Conservation (phyloP, 805 yeast genomes). For the Nematodospora valgi region DNA sequence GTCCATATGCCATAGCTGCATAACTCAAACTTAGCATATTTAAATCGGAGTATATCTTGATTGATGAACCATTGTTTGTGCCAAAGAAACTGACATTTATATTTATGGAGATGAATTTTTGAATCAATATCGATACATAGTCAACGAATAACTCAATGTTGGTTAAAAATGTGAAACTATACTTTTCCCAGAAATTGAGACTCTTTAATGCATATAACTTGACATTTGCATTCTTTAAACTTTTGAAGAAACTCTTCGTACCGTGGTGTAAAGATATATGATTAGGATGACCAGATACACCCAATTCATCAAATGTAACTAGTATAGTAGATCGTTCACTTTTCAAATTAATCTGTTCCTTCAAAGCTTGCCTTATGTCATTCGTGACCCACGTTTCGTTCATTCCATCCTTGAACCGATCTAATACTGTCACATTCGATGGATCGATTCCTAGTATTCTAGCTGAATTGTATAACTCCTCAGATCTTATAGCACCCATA, state of each 20-base stretch:
- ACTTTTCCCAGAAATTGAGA: conserved; percentile 44
- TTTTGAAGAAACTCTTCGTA: conserved; percentile 30
- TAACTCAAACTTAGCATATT: conserved; percentile 42
- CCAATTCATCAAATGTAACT: conserved; percentile 76
- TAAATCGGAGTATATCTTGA: conserved; percentile 38
- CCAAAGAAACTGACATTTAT: conserved; percentile 35
- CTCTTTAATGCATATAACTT: conserved; percentile 32
- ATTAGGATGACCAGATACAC: conserved; percentile 87
- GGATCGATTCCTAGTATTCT: conserved; percentile 48
- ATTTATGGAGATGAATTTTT: conserved; percentile 29
- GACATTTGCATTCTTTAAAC: conserved; percentile 7
- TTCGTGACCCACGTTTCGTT: conserved; percentile 56
- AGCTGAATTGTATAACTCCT: conserved; percentile 59
- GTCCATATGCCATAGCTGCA: conserved; percentile 79
- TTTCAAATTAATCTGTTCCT: conserved; percentile 16
- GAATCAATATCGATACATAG: conserved; percentile 30
- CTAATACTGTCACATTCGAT: conserved; percentile 42
- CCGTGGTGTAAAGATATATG: conserved; percentile 66
- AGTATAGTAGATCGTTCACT: conserved; percentile 32
- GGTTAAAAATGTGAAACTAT: conserved; percentile 45
- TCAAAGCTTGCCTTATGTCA: conserved; percentile 39
- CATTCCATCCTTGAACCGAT: conserved; percentile 62
- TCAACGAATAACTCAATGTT: conserved; percentile 38
- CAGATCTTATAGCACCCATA: conserved; percentile 57
- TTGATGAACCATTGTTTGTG: conserved; percentile 16